Percentiles rank a stretch among this genome's conserved stretches.
Evolutionary conservation across 176 grass and related monocot species (phyloP).

Genomic region (Dactylis glomerata): DNA sequence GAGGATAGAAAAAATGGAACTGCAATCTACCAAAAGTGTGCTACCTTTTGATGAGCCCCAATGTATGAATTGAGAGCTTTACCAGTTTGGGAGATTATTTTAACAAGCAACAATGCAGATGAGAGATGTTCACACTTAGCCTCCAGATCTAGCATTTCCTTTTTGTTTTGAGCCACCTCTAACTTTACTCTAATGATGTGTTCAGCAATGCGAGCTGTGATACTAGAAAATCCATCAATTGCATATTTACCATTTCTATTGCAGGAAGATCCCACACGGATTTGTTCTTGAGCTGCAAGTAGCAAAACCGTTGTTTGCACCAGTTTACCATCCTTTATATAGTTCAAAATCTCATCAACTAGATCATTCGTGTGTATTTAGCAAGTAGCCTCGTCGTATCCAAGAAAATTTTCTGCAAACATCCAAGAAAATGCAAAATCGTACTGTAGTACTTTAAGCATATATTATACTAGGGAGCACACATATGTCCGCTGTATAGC

Average conservation of each 20-base stretch:
- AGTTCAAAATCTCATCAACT: neutral
- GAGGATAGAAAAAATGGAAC: no score
- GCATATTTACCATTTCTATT: no score
- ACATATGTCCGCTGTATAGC: neutral
- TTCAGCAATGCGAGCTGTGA: neutral
- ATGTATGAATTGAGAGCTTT: slow-evolving; percentile 11
- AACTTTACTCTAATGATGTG: neutral
- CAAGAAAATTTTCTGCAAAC: neutral
- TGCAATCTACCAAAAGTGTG: no score
- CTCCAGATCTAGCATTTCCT: neutral
- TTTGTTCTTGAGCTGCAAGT: neutral
- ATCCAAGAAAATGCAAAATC: neutral
- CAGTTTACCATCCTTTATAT: neutral
- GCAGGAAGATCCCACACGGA: neutral
- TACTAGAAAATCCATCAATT: neutral
- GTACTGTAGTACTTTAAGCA: neutral
- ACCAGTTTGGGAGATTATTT: slow-evolving; percentile 3
- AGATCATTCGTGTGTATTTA: neutral
- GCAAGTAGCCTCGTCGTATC: neutral
- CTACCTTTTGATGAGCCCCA: neutral
- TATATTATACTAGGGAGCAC: neutral
- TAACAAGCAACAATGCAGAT: neutral
- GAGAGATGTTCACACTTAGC: neutral
- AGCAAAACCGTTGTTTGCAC: neutral
- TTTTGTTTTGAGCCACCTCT: neutral